A percentile compares a stretch with the other conserved stretches of the same genome.
Conservation (phyloP, 106 monocot genomes). For the Triglochin maritima region DNA sequence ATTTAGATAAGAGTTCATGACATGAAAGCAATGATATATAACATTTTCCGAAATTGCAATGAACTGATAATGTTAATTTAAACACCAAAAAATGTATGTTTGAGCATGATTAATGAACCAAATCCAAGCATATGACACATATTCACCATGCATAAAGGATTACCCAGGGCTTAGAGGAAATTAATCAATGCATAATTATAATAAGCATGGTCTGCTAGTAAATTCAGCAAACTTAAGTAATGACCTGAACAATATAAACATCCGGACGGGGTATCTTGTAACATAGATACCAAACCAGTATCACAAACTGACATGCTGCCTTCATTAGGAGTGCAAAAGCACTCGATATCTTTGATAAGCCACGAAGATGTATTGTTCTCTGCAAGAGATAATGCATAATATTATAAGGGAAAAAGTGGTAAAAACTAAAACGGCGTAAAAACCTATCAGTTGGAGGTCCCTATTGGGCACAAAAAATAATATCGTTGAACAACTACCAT, state of each 20-base stretch:
- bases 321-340: conserved; percentile 64
- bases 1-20: too few relatives aligned
- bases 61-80: too few relatives aligned
- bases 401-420: background rate
- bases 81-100: too few relatives aligned
- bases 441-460: background rate
- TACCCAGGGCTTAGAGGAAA: too few relatives aligned
- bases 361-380: conserved; percentile 46
- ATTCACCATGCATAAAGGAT: too few relatives aligned
- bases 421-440: background rate
- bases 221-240: background rate
- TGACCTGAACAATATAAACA: conserved; percentile 74
- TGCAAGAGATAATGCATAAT: conserved; percentile 8
- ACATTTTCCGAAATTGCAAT: too few relatives aligned
- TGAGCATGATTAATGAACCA: too few relatives aligned
- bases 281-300: conserved; percentile 84
- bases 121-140: too few relatives aligned
- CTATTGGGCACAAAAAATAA: background rate
- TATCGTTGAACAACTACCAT: conserved; percentile 37
- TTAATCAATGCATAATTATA: too few relatives aligned
- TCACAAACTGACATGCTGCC: conserved; percentile 58
- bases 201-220: too few relatives aligned
- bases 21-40: too few relatives aligned
- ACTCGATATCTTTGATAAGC: conserved; percentile 60
- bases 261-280: conserved; percentile 83